Base-by-base conservation (phyloP, 306 rosid genomes). In the Vigna trinervia region DNA sequence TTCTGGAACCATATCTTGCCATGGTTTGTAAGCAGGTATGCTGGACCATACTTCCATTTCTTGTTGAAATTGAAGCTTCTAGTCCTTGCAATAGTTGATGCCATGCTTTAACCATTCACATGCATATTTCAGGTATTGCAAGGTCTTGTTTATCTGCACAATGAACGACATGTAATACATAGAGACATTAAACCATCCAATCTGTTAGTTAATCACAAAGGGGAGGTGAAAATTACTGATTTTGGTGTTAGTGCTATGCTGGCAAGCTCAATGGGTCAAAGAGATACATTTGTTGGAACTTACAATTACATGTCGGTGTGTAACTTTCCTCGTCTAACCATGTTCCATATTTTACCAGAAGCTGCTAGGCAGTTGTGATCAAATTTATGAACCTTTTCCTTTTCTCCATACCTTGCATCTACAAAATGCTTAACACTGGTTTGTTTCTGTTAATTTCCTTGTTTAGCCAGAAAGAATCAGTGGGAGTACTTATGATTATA, bases 271-370 rank as follows among this genome's bases (percentile, higher is more conserved):
- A 92, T 96, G 89, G 99, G 97, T 77, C 99, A 91, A 85, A 91
- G 99, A 74, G 98, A 96, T 78, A 92, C 99, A 74, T 96, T 96
- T 66, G 99, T 96, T 23, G 99, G 98, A 78, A 95, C 99, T 69
- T 92, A 95, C 83, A 92, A 95, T 80, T 95, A 95, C 87, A 95
- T 95, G 99, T 92, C 99, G 99, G 99, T 95, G 83, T 20, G 98
- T 90, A 59, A 71, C 77, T 78, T 77, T 80, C 57, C 50, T 68
- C 43, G 46, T 51, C 34, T 26, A 52, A 36, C 39, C 45, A 20
- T 76, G 51, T 72, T 59, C 63, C 72, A 36, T 68, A 52, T 74
- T 26, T 26, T 74, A 39, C 63, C 15, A 17, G 47, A 59, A 73
- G 58, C 64, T 64, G 32, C 71, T 61, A 45, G 12, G 62, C 30